Base-by-base conservation (phyloP, 495 filamentous ascomycete genomes). In the Penicillium argentinense region DNA sequence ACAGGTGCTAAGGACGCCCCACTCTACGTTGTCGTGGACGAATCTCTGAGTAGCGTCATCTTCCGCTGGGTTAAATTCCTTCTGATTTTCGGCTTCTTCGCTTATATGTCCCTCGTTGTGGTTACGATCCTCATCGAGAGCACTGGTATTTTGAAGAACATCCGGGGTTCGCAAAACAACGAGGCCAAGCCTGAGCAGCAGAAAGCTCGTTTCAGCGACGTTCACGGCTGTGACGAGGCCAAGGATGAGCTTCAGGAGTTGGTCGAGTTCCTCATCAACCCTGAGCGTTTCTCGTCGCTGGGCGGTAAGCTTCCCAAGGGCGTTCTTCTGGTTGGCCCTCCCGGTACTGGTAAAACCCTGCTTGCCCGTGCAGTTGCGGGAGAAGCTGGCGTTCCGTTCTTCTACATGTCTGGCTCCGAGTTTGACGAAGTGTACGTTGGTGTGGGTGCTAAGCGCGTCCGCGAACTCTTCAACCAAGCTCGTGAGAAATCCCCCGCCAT, bases 341-440 rank as follows among this genome's bases (percentile, higher is more conserved):
- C 93, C 24, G 93, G 93, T 69, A 98, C 93, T 40, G 93, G 93
- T 69, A 98, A 98, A 69, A 98, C 93, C n/a, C 79, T 98, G 29
- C 80, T 98, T 45, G 93, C 93, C 47, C 87, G 95, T 53, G 93
- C 93, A 9, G 93, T 98, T 40, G 93, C 93, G 42, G 93, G 93
- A 21, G 93, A 98, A 73, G 90, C 93, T 32, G 93, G 93, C 47
- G 95, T 97, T 16, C 93, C 93, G 1, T 97, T 97, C 79, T 98
- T 97, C 79, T 97, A 93, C 78, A 97, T 98, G 92, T 97, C 95
- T 54, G 93, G 93, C 21, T 91, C 87, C 45, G 95, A 98, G 65
- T 98, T 98, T 61, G 93, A 98, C 59, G 93, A 98, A 66, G 87
- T 98, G 29, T 98, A 96, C 58, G 95, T 98, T 18, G 93, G 93